Evolutionary conservation across 768 basidiomycete genomes (phyloP), one percentile per base, ranked within the genome.

Genomic region (Lyophyllum semitale): DNA sequence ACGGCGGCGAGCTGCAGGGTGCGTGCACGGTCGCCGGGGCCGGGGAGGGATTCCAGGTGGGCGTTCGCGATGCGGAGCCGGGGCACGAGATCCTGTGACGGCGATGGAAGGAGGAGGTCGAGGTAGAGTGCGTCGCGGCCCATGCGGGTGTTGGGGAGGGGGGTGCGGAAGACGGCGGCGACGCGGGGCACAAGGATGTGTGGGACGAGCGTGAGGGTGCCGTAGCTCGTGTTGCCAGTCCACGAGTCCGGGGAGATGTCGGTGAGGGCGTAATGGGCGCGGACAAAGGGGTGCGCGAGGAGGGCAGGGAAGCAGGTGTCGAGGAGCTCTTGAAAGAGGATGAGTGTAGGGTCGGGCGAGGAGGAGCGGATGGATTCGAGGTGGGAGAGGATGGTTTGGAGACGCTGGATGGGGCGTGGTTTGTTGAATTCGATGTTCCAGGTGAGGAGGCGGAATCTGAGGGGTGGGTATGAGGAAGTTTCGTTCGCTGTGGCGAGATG

Each of bases 371-470:
- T 59, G 57, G 68, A 60, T 47, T 68, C 66, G 53, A 81, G 70
- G 58, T 79, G 65, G 42, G 65, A 51, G 33, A 82, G 68, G 3
- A 71, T 71, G 9, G 69, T 62, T 8, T 38, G 40, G 11, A 80
- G 66, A 12, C 82, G 77, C 30, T 55, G 58, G n/a, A 59, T 65
- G 3, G 64, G 58, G 22, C 58, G 43, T 3, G 61, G 58, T 3
- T 59, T 62, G 43, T 64, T 55, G 62, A 77, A 79, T 59, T 83
- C 75, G 40, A 83, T 48, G 65, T 83, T 83, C 82, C 82, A 83
- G 26, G 74, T 77, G 48, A 83, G 40, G 15, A 50, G 23, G 27
- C 43, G 43, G 43, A 45, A 20, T 26, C 11, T 7, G 8, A 35
- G 33, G 33, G 33, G 13, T 35, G 8, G 7, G 8, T 35, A 15